Conservation (phyloP, 352 stramenopile species). For the Pythium oligandrum region DNA sequence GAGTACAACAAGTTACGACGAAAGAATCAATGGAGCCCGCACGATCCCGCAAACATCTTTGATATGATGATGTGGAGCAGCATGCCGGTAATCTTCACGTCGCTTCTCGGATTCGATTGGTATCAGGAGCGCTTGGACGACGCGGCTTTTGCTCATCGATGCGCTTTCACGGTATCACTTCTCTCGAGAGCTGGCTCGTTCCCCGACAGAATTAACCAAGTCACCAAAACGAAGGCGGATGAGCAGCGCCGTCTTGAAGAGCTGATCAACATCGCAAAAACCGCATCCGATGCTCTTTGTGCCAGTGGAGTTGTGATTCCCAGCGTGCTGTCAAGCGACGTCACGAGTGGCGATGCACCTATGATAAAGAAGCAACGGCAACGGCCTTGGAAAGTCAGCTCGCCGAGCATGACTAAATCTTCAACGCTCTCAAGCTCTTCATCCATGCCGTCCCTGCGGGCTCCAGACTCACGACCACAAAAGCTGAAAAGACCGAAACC, state of each 20-base stretch:
- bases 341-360: slow-evolving; percentile 4
- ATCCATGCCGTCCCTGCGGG: no score
- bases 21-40: slow-evolving; percentile 2
- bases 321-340: not conserved
- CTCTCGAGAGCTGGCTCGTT: slow-evolving; percentile 45
- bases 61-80: slow-evolving; percentile 30
- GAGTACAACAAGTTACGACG: slow-evolving; percentile 16
- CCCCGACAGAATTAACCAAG: slow-evolving; percentile 5
- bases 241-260: slow-evolving; percentile 6
- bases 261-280: slow-evolving; percentile 10
- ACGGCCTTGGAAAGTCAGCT: slow-evolving; percentile 17
- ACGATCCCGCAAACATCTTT: slow-evolving; percentile 7
- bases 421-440: no score
- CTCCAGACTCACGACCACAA: no score
- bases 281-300: not conserved
- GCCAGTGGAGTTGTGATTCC: slow-evolving; percentile 1
- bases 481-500: no score
- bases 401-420: not conserved
- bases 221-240: slow-evolving; percentile 1
- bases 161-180: slow-evolving; percentile 33
- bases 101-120: slow-evolving; percentile 17
- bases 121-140: slow-evolving; percentile 2
- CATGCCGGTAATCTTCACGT: slow-evolving; percentile 38
- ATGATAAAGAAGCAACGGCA: slow-evolving; percentile 13
- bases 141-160: slow-evolving; percentile 22